Percentiles rank a stretch among this genome's conserved stretches.
phyloP scores from a whole-genome alignment of 306 rosid species.

The Medicago ruthenica region DNA sequence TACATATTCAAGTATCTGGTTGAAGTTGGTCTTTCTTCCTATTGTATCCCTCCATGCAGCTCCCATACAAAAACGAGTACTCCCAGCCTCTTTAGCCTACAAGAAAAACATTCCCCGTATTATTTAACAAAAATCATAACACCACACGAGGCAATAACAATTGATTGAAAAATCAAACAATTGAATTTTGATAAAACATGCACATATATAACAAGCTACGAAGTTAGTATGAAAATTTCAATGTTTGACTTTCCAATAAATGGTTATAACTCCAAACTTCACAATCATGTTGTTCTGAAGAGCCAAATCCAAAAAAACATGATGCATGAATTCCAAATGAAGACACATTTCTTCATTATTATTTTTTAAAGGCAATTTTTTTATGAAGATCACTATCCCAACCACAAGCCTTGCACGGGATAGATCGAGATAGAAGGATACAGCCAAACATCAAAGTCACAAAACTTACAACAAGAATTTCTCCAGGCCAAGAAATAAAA shows the following conservation, averaged over 20 bases:
- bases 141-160: not conserved
- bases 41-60: slow-evolving; percentile 98
- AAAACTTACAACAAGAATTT: too few species aligned
- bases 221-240: not conserved
- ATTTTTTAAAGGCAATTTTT: too few species aligned
- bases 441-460: too few species aligned
- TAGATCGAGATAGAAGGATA: too few species aligned
- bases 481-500: too few species aligned
- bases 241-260: not conserved
- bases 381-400: too few species aligned
- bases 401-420: too few species aligned
- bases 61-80: slow-evolving; percentile 99
- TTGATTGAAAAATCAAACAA: not conserved
- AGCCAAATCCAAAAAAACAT: not conserved
- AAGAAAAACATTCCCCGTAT: slow-evolving; percentile 34
- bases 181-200: not conserved
- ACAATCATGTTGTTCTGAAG: not conserved
- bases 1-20: slow-evolving; percentile 84
- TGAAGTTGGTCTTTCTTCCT: slow-evolving; percentile 95
- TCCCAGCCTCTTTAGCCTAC: slow-evolving; percentile 98
- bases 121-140: slow-evolving; percentile 32
- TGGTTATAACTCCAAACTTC: not conserved
- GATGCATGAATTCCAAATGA: not conserved
- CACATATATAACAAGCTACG: not conserved
- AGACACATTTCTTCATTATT: too few species aligned